Evolutionary conservation across 2,329 filamentous ascomycete genomes (phyloP).

Genomic region (Xylariaceae sp.): DNA sequence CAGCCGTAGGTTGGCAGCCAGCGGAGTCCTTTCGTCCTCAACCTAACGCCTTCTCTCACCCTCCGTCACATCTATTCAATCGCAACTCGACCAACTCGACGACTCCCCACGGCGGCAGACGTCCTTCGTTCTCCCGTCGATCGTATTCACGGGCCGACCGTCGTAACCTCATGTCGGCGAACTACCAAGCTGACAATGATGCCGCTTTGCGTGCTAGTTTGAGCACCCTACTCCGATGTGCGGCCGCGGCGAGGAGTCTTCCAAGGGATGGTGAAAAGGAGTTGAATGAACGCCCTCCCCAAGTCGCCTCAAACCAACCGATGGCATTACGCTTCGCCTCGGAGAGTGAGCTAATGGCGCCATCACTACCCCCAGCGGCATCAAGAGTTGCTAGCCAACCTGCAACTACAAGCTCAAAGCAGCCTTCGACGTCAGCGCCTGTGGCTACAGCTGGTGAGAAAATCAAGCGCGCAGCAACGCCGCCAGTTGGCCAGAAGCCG

Average conservation of each 20-base stretch:
- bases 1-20: slow-evolving; percentile 61
- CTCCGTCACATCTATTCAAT: slow-evolving; percentile 51
- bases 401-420: slow-evolving; percentile 11
- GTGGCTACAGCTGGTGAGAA: neutral
- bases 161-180: slow-evolving; percentile 61
- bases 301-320: slow-evolving; percentile 47
- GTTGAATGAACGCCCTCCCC: slow-evolving; percentile 36
- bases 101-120: slow-evolving; percentile 41
- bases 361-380: slow-evolving; percentile 26
- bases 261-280: slow-evolving; percentile 55
- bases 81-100: slow-evolving; percentile 47
- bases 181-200: slow-evolving; percentile 82
- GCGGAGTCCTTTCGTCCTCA: slow-evolving; percentile 72
- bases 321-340: slow-evolving; percentile 56
- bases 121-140: slow-evolving; percentile 45
- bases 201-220: slow-evolving; percentile 86
- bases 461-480: slow-evolving; percentile 25
- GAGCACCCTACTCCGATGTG: slow-evolving; percentile 93
- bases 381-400: slow-evolving; percentile 18
- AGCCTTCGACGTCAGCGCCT: slow-evolving; percentile 17
- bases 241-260: slow-evolving; percentile 78
- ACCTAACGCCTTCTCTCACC: slow-evolving; percentile 88
- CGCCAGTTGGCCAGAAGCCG: slow-evolving; percentile 32
- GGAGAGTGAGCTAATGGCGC: slow-evolving; percentile 52
- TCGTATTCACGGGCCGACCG: slow-evolving; percentile 44